Percentiles rank a stretch among this genome's conserved stretches.
These are phyloP conservation scores for Salvia rosmarinus DNA, from an alignment of 257 asterid species.

Conservation along the genomic window DNA sequence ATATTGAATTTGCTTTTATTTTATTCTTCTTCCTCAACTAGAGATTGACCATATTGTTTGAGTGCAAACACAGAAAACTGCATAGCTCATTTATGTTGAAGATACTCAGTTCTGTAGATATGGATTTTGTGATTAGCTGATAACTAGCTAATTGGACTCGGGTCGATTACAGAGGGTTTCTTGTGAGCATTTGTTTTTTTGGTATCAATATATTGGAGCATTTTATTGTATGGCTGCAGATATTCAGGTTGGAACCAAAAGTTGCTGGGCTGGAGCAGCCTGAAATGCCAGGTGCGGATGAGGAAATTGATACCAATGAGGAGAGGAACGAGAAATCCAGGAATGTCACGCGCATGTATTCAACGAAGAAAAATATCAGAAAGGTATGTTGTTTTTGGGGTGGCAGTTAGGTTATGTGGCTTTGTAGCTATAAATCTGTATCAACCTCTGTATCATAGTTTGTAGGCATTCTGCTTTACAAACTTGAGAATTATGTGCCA, in stretches of 20 bases:
- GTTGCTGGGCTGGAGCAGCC: slow-evolving; percentile 42
- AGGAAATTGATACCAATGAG: slow-evolving; percentile 46
- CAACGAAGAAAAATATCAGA: slow-evolving; percentile 51
- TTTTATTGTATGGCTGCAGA: slow-evolving; percentile 44
- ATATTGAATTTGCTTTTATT: neutral
- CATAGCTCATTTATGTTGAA: too few species aligned
- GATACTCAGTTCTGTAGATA: neutral
- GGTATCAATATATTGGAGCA: neutral
- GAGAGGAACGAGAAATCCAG: slow-evolving; percentile 42
- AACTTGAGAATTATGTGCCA: neutral
- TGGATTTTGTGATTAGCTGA: neutral
- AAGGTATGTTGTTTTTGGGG: slow-evolving; percentile 40
- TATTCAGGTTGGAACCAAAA: slow-evolving; percentile 74
- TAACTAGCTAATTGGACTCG: too few species aligned
- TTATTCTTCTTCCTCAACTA: too few species aligned
- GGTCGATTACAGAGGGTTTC: neutral
- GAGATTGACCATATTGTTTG: neutral
- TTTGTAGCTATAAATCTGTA: slow-evolving; percentile 8
- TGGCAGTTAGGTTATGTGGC: neutral
- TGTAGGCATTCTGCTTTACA: neutral
- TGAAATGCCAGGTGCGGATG: slow-evolving; percentile 43
- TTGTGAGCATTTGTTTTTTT: neutral
- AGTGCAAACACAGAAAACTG: neutral
- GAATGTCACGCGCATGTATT: slow-evolving; percentile 38
- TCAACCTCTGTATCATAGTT: neutral